Evolutionary conservation across 805 yeast genomes (phyloP).

Genomic region (Barnettozyma wickerhamii): DNA sequence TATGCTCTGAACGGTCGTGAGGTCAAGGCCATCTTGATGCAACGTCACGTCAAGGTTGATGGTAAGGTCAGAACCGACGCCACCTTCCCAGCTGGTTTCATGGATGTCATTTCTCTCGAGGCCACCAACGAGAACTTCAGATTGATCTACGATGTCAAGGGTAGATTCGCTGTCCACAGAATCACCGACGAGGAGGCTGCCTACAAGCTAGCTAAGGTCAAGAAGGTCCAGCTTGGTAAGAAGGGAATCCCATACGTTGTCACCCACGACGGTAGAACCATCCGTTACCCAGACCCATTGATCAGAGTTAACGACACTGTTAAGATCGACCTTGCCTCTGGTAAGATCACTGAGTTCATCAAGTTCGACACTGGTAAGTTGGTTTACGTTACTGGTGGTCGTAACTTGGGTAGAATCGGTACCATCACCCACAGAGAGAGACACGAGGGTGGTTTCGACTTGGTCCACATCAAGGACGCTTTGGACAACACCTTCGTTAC

Average conservation of each 20-base stretch:
- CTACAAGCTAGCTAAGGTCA: conserved; percentile 97
- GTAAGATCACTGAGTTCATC: conserved; percentile 86
- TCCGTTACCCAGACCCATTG: conserved; percentile 98
- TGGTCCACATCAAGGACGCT: conserved; percentile 93
- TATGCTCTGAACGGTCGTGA: conserved; percentile 99
- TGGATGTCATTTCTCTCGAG: conserved; percentile 96
- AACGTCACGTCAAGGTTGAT: conserved; percentile 97
- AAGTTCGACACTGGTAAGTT: conserved; percentile 90
- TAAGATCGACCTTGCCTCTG: conserved; percentile 93
- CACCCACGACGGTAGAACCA: conserved; percentile 99
- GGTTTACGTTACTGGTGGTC: conserved; percentile 96
- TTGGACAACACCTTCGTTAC: conserved; percentile 94
- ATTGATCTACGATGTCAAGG: conserved; percentile 96
- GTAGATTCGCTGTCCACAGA: conserved; percentile 99
- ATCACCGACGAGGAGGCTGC: conserved; percentile 98
- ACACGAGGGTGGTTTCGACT: conserved; percentile 98
- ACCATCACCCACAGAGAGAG: conserved; percentile 93
- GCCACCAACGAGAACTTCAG: conserved; percentile 99
- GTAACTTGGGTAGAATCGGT: conserved; percentile 98
- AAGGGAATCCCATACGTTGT: conserved; percentile 97
- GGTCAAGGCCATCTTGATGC: conserved; percentile 97
- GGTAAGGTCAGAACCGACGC: conserved; percentile 99
- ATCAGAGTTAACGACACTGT: conserved; percentile 98
- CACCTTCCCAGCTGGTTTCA: conserved; percentile 99
- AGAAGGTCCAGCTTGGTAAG: conserved; percentile 97